Evolutionary conservation across 2,329 filamentous ascomycete species (phyloP), one percentile per base, ranked within the genome.

Genomic region (Penicillium freii): DNA sequence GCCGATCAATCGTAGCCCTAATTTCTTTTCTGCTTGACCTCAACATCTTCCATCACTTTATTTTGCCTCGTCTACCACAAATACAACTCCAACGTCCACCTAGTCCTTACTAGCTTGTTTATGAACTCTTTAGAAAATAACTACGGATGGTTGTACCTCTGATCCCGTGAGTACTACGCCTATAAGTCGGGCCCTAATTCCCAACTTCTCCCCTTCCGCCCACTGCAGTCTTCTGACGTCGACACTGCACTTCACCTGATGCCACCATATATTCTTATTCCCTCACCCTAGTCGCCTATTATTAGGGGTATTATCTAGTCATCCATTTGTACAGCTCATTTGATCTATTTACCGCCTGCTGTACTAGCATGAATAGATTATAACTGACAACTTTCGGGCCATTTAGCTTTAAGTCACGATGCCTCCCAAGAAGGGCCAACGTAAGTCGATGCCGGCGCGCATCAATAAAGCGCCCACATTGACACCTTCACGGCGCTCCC

Each of bases 1-100:
- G 60, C 63, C 62, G 62, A 65, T 67, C 59, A 55, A 62, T 51
- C 58, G 44, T 66, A 75, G 71, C 73, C 73, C 73, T 75, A 75
- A 75, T 73, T 74, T 66, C 69, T 67, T 67, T 66, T 65, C 65
- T 59, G 60, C 61, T 59, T 51, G 61, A 61, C 54, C 50, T 60
- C 58, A 61, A 44, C 55, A 58, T 54, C 57, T 49, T 45, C 42
- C 57, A 43, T 61, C 42, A 39, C 40, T 42, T 45, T 39, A 17
- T 38, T 53, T 45, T 48, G 25, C 19, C 29, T 48, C 25, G 10
- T 56, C 45, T 17, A n/a, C 39, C 46, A 43, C 58, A 21, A 44
- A 42, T 44, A 45, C 53, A 33, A 36, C 38, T 44, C 36, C 40
- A 40, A 27, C 53, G 8, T 15, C 23, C 21, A 1, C 27, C 25